These are phyloP conservation scores for Micromonas commoda DNA, from an alignment of 139 green algal genomes.

Conservation along the genomic window DNA sequence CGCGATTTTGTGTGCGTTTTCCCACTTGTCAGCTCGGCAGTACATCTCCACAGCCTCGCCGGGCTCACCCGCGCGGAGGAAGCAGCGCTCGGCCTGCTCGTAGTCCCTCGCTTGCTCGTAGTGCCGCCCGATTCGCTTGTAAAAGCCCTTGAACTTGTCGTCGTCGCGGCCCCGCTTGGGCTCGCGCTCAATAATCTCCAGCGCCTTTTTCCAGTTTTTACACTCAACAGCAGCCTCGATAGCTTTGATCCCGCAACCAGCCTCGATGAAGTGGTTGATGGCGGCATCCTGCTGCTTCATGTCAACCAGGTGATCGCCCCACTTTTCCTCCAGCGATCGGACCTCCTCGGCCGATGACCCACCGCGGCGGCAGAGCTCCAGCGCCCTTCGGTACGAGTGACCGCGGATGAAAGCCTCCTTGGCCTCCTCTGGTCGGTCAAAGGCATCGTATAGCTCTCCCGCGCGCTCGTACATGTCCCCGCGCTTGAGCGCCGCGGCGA, in stretches of 20 bases:
- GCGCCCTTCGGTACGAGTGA: slow-evolving; percentile 34
- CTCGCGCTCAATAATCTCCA: slow-evolving; percentile 31
- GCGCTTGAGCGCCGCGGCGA: slow-evolving; percentile 49
- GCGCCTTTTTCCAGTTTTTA: slow-evolving; percentile 66
- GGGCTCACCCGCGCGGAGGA: slow-evolving; percentile 53
- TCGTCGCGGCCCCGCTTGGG: background rate
- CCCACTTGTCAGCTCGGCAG: slow-evolving; percentile 58
- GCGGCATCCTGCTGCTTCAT: slow-evolving; percentile 68
- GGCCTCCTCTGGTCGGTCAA: slow-evolving; percentile 48
- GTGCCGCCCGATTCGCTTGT: slow-evolving; percentile 43
- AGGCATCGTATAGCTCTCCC: slow-evolving; percentile 62
- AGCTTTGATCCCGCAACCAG: slow-evolving; percentile 57
- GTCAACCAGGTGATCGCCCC: slow-evolving; percentile 69
- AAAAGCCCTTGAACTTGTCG: slow-evolving; percentile 48
- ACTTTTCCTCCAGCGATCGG: slow-evolving; percentile 70
- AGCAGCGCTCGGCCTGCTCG: slow-evolving; percentile 69
- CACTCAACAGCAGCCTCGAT: slow-evolving; percentile 70
- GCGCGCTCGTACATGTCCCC: slow-evolving; percentile 56
- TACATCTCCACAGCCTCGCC: slow-evolving; percentile 72
- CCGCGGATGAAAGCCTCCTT: slow-evolving; percentile 38
- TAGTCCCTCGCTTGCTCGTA: slow-evolving; percentile 39
- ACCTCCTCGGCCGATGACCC: slow-evolving; percentile 34
- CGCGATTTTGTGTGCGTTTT: slow-evolving; percentile 67
- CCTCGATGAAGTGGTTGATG: slow-evolving; percentile 80
- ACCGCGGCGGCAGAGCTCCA: slow-evolving; percentile 35